Evolutionary conservation across 345 rosid species (phyloP), one percentile per base, ranked within the genome.

Genomic region (Cardamine occulta): DNA sequence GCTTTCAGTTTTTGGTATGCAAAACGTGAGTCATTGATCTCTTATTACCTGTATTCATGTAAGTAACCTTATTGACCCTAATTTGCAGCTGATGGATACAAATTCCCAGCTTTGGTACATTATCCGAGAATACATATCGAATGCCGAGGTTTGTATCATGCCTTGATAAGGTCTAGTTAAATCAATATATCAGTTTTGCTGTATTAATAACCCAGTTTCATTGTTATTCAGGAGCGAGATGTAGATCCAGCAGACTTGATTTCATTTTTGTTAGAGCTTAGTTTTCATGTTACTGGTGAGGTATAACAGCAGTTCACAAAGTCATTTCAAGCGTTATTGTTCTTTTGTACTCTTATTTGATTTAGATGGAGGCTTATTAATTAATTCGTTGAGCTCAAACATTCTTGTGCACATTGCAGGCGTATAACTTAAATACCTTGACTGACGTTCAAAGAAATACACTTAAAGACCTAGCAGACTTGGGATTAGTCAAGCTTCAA

Each of bases 51-150:
- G 63, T 47, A n/a, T 70, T 66, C 10, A 66, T 77, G 40, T 56
- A 44, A 70, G 19, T 81, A 68, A 65, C 79, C 63, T 63, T 62
- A 31, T 69, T 40, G 21, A 72, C 52, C 74, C 37, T 49, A 45
- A 45, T 45, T 78, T 82, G 62, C 91, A 95, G 99, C 85, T 95
- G 79, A 92, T 95, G 99, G 97, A 95, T 74, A 95, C 99, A 82
- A 90, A 89, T 85, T 90, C 97, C 31, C 99, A 95, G 79, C 88
- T 95, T 51, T 92, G 99, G 99, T 95, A 92, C 84, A 89, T 95
- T 34, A 85, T 91, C 71, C 89, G 99, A 82, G 99, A 95, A 79
- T 95, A 95, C 82, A 95, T 95, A 70, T 79, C 91, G 17, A 95
- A 92, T 79, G 89, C 93, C 23, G 97, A 89, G 99, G 99, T 95